phyloP scores from a whole-genome alignment of 1,139 yeast species.

The Suhomyces ambrosiae region DNA sequence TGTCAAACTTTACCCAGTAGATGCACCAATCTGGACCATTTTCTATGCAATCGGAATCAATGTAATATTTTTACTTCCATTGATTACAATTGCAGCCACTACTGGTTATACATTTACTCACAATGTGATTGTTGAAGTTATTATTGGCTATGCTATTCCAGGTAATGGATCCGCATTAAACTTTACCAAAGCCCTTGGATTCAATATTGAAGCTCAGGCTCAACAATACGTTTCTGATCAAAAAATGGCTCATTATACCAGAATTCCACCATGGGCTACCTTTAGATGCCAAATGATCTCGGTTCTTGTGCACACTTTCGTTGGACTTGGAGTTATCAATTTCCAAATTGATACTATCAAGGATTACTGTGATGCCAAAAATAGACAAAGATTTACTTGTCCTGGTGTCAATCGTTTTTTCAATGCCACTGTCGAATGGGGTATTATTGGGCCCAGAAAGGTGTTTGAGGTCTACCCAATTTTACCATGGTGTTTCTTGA shows the following conservation, averaged over 20 bases:
- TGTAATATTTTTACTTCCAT: slow-evolving; percentile 24
- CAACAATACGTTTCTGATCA: slow-evolving; percentile 40
- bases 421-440: slow-evolving; percentile 37
- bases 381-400: slow-evolving; percentile 33
- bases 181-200: slow-evolving; percentile 25
- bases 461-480: slow-evolving; percentile 36
- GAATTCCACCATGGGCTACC: slow-evolving; percentile 37
- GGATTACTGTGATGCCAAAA: slow-evolving; percentile 30
- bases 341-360: slow-evolving; percentile 30
- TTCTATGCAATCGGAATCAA: slow-evolving; percentile 26
- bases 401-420: slow-evolving; percentile 38
- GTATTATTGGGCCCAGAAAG: slow-evolving; percentile 40
- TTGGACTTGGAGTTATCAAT: slow-evolving; percentile 31
- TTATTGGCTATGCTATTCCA: slow-evolving; percentile 25
- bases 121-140: slow-evolving; percentile 24
- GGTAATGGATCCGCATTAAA: slow-evolving; percentile 26
- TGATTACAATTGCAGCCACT: slow-evolving; percentile 19
- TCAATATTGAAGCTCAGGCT: slow-evolving; percentile 36
- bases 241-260: slow-evolving; percentile 38
- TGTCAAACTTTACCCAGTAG: slow-evolving; percentile 21
- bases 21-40: slow-evolving; percentile 26
- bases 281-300: slow-evolving; percentile 38
- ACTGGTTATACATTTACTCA: slow-evolving; percentile 24
- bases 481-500: slow-evolving; percentile 36
- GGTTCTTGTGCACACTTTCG: slow-evolving; percentile 26